A percentile compares a stretch with the other conserved stretches of the same genome.
Evolutionary conservation across 768 basidiomycete species (phyloP).

Genomic region (Peribolospora kevripleyi): DNA sequence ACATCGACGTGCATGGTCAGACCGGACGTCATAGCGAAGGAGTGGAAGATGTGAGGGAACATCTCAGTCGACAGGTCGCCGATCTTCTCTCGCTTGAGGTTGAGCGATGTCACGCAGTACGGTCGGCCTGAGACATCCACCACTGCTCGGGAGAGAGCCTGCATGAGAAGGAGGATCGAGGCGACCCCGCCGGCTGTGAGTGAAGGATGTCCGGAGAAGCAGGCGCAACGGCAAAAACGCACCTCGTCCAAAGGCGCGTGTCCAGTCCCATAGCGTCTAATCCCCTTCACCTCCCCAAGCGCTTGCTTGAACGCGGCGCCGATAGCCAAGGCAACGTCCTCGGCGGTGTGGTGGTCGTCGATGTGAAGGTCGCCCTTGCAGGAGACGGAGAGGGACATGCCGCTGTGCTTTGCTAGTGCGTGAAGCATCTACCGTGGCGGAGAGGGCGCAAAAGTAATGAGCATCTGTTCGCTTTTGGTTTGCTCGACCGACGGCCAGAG

Average conservation of each 20-base stretch:
- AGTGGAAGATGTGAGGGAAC: constrained; percentile 93
- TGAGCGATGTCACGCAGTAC: constrained; percentile 78
- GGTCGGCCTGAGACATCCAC: constrained; percentile 96
- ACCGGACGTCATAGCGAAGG: constrained; percentile 89
- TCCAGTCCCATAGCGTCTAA: constrained; percentile 81
- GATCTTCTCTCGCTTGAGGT: constrained; percentile 66
- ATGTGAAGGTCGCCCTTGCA: constrained; percentile 92
- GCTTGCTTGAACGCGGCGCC: constrained; percentile 71
- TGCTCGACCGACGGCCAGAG: neutral
- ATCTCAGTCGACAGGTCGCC: constrained; percentile 93
- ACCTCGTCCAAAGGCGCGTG: constrained; percentile 96
- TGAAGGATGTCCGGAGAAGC: neutral
- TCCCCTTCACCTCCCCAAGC: constrained; percentile 79
- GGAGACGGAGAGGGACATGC: constrained; percentile 69
- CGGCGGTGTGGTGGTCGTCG: constrained; percentile 97
- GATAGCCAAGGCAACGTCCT: constrained; percentile 37
- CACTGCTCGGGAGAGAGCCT: constrained; percentile 87
- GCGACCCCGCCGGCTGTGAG: neutral
- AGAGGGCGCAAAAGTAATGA: neutral
- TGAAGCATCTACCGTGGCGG: constrained; percentile 57
- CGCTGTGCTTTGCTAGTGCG: constrained; percentile 87
- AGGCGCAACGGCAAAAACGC: constrained; percentile 7
- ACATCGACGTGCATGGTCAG: constrained; percentile 86
- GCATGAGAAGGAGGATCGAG: constrained; percentile 2
- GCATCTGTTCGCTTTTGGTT: constrained; percentile 1